phyloP scores from a whole-genome alignment of 768 basidiomycete species.

The Hortiboletus campestris region DNA sequence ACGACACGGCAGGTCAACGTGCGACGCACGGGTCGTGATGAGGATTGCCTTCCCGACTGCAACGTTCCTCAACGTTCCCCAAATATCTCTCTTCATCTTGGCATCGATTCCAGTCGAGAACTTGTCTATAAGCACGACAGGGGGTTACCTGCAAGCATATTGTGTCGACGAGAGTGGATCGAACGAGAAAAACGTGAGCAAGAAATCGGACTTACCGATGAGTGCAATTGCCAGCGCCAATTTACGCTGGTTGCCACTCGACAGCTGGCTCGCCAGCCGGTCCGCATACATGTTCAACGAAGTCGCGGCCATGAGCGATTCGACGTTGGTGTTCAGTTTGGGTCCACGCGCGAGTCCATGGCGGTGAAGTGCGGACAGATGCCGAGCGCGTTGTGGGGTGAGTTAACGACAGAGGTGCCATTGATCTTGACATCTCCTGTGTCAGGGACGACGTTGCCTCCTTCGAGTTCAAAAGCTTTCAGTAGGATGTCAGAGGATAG shows the following conservation, averaged over 20 bases:
- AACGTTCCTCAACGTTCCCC: conserved; percentile 66
- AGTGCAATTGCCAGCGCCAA: conserved; percentile 73
- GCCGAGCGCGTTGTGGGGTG: conserved; percentile 64
- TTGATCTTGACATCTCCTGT: conserved; percentile 68
- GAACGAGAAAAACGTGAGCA: not conserved
- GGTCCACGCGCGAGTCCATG: conserved; percentile 58
- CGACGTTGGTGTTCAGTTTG: conserved; percentile 53
- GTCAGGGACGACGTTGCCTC: conserved; percentile 67
- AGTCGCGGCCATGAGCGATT: conserved; percentile 56
- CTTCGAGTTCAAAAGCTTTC: conserved; percentile 31
- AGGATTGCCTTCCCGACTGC: conserved; percentile 67
- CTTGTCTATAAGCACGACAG: conserved; percentile 78
- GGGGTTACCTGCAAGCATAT: conserved; percentile 55
- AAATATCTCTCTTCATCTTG: conserved; percentile 83
- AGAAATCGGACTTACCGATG: conserved; percentile 43
- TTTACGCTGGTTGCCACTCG: conserved; percentile 80
- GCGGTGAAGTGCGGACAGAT: conserved; percentile 87
- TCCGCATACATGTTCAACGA: conserved; percentile 61
- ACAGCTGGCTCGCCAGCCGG: conserved; percentile 69
- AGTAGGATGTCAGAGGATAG: not conserved
- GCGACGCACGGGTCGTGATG: conserved; percentile 63
- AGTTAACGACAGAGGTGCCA: conserved; percentile 61
- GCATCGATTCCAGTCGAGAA: conserved; percentile 84
- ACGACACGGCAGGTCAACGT: not conserved
- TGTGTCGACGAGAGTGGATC: not conserved